Base-by-base conservation (phyloP, 306 rosid genomes). In the Oemleria cerasiformis region DNA sequence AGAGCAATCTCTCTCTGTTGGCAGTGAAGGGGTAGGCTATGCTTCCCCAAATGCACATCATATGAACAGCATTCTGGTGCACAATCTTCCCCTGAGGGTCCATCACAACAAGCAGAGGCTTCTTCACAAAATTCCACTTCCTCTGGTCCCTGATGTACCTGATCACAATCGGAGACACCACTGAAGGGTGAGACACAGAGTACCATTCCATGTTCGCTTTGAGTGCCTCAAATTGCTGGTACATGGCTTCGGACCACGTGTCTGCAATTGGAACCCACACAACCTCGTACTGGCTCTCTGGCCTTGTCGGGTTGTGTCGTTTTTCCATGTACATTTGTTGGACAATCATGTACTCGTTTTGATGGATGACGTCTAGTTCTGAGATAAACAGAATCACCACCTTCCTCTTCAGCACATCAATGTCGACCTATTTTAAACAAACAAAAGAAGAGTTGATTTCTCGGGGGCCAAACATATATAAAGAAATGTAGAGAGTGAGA, bases 11-110 rank as follows among this genome's bases (percentile, higher is more conserved):
- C 84, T 90, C 96, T 48, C 30, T 73, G 65, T 56, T 34, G 69
- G 55, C 65, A 6, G 85, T 78, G 79, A 90, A 90, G 30, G 92
- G 92, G 71, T 72, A 86, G 0, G 92, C 88, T 25, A 62, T 3
- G 64, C 89, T 85, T 82, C 96, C 91, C 88, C 92, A 90, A 25
- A 90, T 86, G 82, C 92, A 90, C 89, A 90, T 85, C 90, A 87
- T 80, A 76, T 88, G 88, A 19, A 86, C 53, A 43, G 96, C 92
- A 67, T 87, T 90, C 45, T 58, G 42, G 81, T 87, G 86, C 51
- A 77, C 80, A 17, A 84, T 79, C 57, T 76, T 80, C 3, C 96
- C 96, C 34, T 75, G 86, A 2, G 80, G 78, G 74, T 90, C 92
- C 73, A 90, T 60, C 71, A 77, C 92, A 16, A 86, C 88, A 39